Conservation (phyloP, 1,284 basidiomycete species). For the Cutaneotrichosporon spelunceum region DNA sequence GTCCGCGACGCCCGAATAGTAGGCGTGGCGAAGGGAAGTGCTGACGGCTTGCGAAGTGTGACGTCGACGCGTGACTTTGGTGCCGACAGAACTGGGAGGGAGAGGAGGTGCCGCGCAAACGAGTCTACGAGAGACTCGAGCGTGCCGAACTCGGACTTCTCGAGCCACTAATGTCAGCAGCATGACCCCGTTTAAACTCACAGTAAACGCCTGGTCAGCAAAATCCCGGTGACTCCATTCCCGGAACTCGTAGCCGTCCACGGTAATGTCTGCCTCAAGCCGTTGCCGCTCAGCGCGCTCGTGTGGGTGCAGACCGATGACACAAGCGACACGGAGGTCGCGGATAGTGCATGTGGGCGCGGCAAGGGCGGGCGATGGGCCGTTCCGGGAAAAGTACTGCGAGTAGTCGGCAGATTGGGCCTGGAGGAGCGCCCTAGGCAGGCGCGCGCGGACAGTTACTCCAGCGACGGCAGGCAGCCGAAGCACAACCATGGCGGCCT, state of each 20-base stretch:
- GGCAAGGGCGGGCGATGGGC: background rate
- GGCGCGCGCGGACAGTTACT: conserved; percentile 25
- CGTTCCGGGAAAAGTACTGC: background rate
- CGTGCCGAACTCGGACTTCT: conserved; percentile 62
- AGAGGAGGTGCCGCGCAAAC: conserved; percentile 55
- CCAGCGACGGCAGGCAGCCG: conserved; percentile 29
- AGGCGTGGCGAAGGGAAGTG: conserved; percentile 68
- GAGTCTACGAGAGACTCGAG: conserved; percentile 69
- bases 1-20: conserved; percentile 62
- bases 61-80: conserved; percentile 51
- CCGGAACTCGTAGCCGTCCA: conserved; percentile 39
- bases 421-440: conserved; percentile 41
- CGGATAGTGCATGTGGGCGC: conserved; percentile 44
- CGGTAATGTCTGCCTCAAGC: conserved; percentile 61
- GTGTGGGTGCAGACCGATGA: conserved; percentile 70
- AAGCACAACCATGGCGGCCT: conserved; percentile 25
- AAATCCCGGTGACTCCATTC: conserved; percentile 53
- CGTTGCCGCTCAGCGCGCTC: conserved; percentile 68
- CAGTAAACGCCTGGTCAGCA: conserved; percentile 52
- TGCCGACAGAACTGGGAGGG: conserved; percentile 24
- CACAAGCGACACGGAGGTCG: conserved; percentile 57
- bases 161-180: conserved; percentile 45
- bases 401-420: conserved; percentile 30
- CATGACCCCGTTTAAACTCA: conserved; percentile 35
- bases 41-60: conserved; percentile 70